These are phyloP conservation scores for Suillus subalutaceus DNA, from an alignment of 768 basidiomycete species.

Conservation along the genomic window DNA sequence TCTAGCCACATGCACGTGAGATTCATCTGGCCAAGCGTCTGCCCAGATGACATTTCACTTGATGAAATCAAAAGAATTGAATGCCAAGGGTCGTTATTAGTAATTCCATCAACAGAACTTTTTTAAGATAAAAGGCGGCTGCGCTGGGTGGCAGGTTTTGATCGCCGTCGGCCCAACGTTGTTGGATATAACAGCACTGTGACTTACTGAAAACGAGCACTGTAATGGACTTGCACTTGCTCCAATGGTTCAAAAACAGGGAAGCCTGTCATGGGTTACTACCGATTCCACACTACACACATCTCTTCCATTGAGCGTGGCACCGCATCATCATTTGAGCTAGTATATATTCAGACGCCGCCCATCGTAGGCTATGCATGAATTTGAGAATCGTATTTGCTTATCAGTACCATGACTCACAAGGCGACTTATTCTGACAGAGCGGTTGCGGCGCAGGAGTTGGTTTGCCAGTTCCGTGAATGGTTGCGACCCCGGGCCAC, in stretches of 20 bases:
- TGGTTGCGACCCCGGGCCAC: too few relatives aligned
- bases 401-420: too few relatives aligned
- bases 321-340: too few relatives aligned
- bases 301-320: too few relatives aligned
- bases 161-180: not conserved
- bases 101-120: not conserved
- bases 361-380: too few relatives aligned
- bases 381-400: too few relatives aligned
- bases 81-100: not conserved
- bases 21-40: not conserved
- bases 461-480: too few relatives aligned
- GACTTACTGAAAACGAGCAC: too few relatives aligned
- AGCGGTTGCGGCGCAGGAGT: too few relatives aligned
- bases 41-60: not conserved
- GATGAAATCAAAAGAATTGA: not conserved
- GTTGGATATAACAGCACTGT: not conserved
- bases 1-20: not conserved
- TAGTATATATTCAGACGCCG: too few relatives aligned
- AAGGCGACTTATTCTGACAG: too few relatives aligned
- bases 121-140: not conserved
- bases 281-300: too few relatives aligned
- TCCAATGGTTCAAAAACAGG: not conserved
- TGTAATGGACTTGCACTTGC: not conserved
- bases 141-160: not conserved
- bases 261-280: not conserved